These are phyloP conservation scores for Cladophialophora immunda DNA, from an alignment of 2,329 filamentous ascomycete species.

Conservation along the genomic window DNA sequence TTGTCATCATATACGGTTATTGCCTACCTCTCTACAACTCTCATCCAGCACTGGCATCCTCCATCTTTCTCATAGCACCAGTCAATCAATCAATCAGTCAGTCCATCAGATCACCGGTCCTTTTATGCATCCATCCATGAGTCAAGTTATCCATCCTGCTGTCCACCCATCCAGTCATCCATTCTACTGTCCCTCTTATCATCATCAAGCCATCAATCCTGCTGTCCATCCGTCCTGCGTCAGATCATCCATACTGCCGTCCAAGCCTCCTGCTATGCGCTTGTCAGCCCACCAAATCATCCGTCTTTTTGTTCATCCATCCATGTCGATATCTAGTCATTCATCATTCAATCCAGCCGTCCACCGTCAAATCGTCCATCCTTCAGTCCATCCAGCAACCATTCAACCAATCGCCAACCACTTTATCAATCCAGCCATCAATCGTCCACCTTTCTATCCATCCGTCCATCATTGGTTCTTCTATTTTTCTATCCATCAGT, in stretches of 20 bases:
- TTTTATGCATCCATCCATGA: background rate
- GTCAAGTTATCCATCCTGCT: background rate
- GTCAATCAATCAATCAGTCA: background rate
- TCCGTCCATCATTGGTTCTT: background rate
- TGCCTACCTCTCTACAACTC: conserved; percentile 6
- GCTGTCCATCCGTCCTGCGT: background rate
- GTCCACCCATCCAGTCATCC: background rate
- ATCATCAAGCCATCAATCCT: background rate
- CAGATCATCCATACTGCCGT: background rate
- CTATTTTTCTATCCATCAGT: background rate
- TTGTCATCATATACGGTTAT: conserved; percentile 1
- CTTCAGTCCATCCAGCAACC: background rate
- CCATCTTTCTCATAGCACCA: conserved; percentile 13
- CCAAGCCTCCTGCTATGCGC: too few species aligned
- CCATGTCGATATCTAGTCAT: too few species aligned
- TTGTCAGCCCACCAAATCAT: background rate
- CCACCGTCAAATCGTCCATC: background rate
- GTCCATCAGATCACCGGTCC: background rate
- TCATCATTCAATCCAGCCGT: background rate
- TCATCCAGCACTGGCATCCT: conserved; percentile 6
- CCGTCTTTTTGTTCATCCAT: background rate
- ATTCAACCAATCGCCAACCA: background rate
- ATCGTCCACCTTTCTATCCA: background rate
- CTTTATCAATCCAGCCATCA: background rate
- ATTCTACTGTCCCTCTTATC: background rate